Evolutionary conservation across 345 rosid species (phyloP).

Genomic region (Eucalyptus cloeziana): DNA sequence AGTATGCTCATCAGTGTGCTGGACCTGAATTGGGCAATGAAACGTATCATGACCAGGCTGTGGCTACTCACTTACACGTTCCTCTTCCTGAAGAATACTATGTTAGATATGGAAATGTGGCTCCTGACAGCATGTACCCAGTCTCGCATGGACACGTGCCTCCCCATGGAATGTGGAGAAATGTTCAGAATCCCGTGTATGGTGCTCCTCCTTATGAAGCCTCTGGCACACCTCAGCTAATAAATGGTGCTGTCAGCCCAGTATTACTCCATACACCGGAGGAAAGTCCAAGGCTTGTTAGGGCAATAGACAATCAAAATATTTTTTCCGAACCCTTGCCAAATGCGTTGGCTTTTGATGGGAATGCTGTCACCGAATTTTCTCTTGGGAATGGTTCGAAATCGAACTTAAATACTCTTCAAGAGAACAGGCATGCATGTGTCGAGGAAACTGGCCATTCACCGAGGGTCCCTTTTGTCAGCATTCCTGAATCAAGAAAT

Average conservation of each 20-base stretch:
- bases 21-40: conserved; percentile 56
- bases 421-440: neutral
- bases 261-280: conserved; percentile 29
- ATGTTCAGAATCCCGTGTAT: conserved; percentile 36
- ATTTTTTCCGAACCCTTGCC: neutral
- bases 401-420: neutral
- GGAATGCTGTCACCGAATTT: neutral
- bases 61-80: conserved; percentile 21
- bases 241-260: conserved; percentile 44
- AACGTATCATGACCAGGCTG: conserved; percentile 47
- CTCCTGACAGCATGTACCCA: conserved; percentile 36
- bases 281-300: conserved; percentile 30
- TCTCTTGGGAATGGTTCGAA: neutral
- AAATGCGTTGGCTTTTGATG: neutral
- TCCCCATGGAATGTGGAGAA: conserved; percentile 50
- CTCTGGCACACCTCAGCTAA: conserved; percentile 24
- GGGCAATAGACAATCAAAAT: neutral
- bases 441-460: neutral
- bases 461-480: neutral
- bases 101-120: conserved; percentile 41
- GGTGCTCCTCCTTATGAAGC: conserved; percentile 41
- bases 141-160: conserved; percentile 42
- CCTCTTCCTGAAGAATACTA: conserved; percentile 42
- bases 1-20: conserved; percentile 30
- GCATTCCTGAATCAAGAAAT: neutral